Evolutionary conservation across 2,329 filamentous ascomycete species (phyloP).

Genomic region (Colletotrichum siamense): DNA sequence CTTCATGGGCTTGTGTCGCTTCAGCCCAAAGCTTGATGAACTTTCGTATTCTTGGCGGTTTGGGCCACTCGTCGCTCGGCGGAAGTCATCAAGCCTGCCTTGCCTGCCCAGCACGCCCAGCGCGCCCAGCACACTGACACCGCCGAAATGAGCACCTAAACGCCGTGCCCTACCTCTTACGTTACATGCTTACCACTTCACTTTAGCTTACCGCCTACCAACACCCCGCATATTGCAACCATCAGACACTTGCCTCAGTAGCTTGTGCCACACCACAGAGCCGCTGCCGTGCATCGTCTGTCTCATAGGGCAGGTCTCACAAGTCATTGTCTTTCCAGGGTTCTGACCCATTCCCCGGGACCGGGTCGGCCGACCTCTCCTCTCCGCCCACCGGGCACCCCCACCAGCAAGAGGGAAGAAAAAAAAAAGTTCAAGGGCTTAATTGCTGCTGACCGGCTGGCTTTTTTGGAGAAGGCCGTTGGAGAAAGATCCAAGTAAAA

Average conservation of each 20-base stretch:
- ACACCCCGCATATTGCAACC: conserved; percentile 5
- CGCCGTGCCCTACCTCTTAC: background rate
- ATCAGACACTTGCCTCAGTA: background rate
- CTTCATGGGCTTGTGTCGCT: background rate
- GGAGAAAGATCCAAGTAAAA: background rate
- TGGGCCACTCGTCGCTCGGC: background rate
- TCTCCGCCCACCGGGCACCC: background rate
- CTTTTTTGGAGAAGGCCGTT: background rate
- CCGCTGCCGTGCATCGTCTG: background rate
- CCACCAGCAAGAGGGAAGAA: background rate
- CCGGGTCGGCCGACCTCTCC: background rate
- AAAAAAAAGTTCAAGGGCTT: background rate
- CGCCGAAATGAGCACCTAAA: background rate
- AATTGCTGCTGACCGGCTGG: background rate
- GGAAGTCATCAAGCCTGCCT: background rate
- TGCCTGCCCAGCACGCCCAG: background rate
- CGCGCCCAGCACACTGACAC: background rate
- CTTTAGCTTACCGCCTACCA: background rate
- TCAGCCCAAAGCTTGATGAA: conserved; percentile 13
- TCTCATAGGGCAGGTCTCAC: background rate
- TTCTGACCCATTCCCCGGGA: background rate
- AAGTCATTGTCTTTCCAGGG: background rate
- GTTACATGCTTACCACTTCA: background rate
- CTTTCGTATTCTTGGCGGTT: conserved; percentile 7
- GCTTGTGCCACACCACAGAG: background rate